These are phyloP conservation scores for Rhizomucor pusillus DNA, from an alignment of 371 early-diverging fungal genomes.

Conservation along the genomic window DNA sequence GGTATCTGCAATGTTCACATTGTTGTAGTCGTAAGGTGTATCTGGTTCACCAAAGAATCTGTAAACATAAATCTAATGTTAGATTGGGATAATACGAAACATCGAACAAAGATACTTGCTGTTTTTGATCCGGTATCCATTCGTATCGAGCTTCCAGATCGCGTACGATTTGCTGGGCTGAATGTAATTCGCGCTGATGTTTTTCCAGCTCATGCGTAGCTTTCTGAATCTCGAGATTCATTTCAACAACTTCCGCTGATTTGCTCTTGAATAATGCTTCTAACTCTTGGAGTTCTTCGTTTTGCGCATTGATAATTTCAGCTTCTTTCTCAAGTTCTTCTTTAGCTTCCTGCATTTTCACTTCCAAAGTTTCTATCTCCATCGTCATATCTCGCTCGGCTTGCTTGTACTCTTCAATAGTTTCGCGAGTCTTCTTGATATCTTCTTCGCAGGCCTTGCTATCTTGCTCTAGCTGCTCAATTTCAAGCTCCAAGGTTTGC, in stretches of 20 bases:
- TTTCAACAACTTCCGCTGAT: constrained; percentile 57
- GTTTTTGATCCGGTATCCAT: constrained; percentile 89
- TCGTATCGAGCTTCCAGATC: constrained; percentile 66
- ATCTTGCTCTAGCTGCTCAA: constrained; percentile 71
- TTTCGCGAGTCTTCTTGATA: constrained; percentile 41
- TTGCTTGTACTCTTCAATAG: constrained; percentile 58
- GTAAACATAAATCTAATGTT: background rate
- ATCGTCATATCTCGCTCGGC: constrained; percentile 9
- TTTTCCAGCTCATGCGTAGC: constrained; percentile 69
- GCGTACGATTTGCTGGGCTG: constrained; percentile 47
- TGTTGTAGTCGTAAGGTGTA: constrained; percentile 80
- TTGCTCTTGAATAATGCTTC: constrained; percentile 63
- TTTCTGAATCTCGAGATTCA: constrained; percentile 71
- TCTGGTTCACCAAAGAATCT: constrained; percentile 76
- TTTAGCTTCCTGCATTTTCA: constrained; percentile 13
- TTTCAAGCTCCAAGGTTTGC: constrained; percentile 67
- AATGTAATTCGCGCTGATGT: constrained; percentile 60
- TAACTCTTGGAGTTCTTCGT: constrained; percentile 53
- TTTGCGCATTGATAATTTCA: constrained; percentile 28
- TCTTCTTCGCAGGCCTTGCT: constrained; percentile 52
- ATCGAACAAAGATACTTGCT: constrained; percentile 42
- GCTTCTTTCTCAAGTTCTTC: constrained; percentile 25
- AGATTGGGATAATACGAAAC: background rate
- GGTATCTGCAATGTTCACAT: constrained; percentile 67
- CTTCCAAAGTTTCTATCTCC: constrained; percentile 25